phyloP scores from a whole-genome alignment of 139 green algal genomes.

The Tetradesmus lagerheimii region DNA sequence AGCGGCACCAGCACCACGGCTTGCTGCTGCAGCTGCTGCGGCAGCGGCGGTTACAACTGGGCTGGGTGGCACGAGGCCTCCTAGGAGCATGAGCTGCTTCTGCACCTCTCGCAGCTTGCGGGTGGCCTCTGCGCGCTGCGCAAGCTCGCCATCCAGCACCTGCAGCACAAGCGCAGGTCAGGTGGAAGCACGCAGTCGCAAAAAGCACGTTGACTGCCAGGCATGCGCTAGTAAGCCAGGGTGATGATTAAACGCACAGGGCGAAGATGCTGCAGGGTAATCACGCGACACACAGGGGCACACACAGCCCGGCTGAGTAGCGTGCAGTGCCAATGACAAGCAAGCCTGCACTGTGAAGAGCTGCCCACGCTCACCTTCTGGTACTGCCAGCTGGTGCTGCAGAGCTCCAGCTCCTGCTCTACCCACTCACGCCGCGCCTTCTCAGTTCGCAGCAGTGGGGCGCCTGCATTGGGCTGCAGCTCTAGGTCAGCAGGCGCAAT shows the following conservation, averaged over 20 bases:
- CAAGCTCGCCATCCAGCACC: slow-evolving; percentile 87
- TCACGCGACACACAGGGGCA: too few relatives aligned
- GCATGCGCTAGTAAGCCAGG: too few relatives aligned
- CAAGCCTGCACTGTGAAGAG: not conserved
- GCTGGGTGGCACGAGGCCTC: slow-evolving; percentile 58
- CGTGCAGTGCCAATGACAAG: too few relatives aligned
- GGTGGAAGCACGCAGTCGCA: not conserved
- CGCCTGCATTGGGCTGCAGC: slow-evolving; percentile 76
- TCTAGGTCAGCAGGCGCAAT: slow-evolving; percentile 51
- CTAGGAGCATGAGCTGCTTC: slow-evolving; percentile 68
- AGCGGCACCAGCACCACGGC: not conserved
- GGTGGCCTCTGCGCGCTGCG: slow-evolving; percentile 62
- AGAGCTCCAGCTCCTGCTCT: slow-evolving; percentile 83
- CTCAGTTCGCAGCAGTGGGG: slow-evolving; percentile 80
- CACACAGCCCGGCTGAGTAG: too few relatives aligned
- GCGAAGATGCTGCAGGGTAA: too few relatives aligned
- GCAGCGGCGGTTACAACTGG: slow-evolving; percentile 52
- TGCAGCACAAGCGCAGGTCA: slow-evolving; percentile 26
- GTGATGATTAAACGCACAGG: too few relatives aligned
- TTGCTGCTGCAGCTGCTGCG: slow-evolving; percentile 14
- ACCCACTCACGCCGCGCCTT: slow-evolving; percentile 79
- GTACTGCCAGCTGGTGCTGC: slow-evolving; percentile 66
- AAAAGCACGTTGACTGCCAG: not conserved
- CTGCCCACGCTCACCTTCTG: slow-evolving; percentile 40
- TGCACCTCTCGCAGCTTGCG: slow-evolving; percentile 72